phyloP scores from a whole-genome alignment of 2,329 filamentous ascomycete genomes.

The Clonostachys sp. region DNA sequence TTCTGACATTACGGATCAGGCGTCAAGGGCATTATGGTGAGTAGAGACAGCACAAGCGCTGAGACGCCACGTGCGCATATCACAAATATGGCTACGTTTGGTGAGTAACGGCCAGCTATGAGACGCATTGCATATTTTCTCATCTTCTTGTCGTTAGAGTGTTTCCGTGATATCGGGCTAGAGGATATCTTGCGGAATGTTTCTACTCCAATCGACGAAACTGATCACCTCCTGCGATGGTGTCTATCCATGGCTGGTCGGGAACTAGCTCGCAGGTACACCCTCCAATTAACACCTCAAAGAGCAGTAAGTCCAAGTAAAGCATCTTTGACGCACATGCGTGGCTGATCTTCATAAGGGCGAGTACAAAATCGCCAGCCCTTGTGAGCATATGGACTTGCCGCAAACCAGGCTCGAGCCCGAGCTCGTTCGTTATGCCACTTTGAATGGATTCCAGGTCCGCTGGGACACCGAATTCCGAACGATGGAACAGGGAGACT shows the following conservation, averaged over 20 bases:
- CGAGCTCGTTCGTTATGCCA: conserved; percentile 29
- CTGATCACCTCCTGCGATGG: not conserved
- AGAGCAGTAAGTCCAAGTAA: not conserved
- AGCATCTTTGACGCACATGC: not conserved
- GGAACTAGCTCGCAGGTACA: too few relatives aligned
- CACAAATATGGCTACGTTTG: not conserved
- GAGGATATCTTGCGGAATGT: not conserved
- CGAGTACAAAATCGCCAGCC: conserved; percentile 5
- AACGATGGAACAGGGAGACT: conserved; percentile 18
- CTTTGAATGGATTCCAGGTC: conserved; percentile 23
- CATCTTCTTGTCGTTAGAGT: not conserved
- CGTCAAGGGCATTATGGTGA: not conserved
- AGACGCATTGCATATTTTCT: not conserved
- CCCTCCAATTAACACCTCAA: not conserved
- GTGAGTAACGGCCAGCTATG: not conserved
- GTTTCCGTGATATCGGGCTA: not conserved
- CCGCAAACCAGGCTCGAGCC: conserved; percentile 37
- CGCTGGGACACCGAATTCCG: conserved; percentile 25
- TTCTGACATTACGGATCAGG: not conserved
- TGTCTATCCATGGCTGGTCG: not conserved
- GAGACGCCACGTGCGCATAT: not conserved
- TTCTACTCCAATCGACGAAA: not conserved
- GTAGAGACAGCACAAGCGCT: not conserved
- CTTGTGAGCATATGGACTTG: conserved; percentile 34
- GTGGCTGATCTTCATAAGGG: not conserved